phyloP scores from a whole-genome alignment of 108 stramenopile genomes.

The Fistulifera pelliculosa region DNA sequence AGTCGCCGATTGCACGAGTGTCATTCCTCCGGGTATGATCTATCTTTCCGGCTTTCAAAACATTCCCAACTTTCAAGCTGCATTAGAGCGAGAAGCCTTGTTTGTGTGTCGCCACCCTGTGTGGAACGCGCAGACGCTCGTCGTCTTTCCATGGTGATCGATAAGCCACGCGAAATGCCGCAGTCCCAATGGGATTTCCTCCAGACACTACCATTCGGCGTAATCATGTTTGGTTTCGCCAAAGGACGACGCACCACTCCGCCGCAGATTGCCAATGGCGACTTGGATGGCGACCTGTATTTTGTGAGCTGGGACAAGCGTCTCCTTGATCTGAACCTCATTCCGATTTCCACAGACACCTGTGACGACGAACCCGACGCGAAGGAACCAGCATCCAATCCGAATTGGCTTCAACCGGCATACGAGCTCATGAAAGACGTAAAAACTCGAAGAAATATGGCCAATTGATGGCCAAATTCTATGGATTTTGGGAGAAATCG shows the following conservation, averaged over 20 bases:
- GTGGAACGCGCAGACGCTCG: conserved; percentile 23
- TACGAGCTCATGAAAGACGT: too few species aligned
- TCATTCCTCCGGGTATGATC: conserved; percentile 28
- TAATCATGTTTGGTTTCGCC: conserved; percentile 26
- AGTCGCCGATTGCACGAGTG: conserved; percentile 37
- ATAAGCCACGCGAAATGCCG: conserved; percentile 40
- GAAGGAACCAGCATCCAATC: too few species aligned
- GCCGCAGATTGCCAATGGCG: conserved; percentile 35
- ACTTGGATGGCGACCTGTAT: conserved; percentile 57
- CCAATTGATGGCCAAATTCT: too few species aligned
- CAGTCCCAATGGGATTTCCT: conserved; percentile 32
- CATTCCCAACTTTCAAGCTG: neutral
- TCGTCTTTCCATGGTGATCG: conserved; percentile 14
- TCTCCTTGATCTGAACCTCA: too few species aligned
- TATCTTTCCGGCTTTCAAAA: conserved; percentile 30
- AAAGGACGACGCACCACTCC: conserved; percentile 26
- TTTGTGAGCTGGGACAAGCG: conserved; percentile 39
- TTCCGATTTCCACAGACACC: too few species aligned
- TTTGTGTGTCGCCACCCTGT: conserved; percentile 43
- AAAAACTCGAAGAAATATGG: too few species aligned
- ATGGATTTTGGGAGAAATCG: too few species aligned
- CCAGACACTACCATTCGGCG: conserved; percentile 29
- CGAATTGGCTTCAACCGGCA: too few species aligned
- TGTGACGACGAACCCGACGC: too few species aligned
- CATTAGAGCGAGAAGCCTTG: neutral